A percentile compares a stretch with the other conserved stretches of the same genome.
These are phyloP conservation scores for slime mould (Dictyostelium discoideum) DNA, from an alignment of 78 protist species.

Conservation along the genomic window DNA sequence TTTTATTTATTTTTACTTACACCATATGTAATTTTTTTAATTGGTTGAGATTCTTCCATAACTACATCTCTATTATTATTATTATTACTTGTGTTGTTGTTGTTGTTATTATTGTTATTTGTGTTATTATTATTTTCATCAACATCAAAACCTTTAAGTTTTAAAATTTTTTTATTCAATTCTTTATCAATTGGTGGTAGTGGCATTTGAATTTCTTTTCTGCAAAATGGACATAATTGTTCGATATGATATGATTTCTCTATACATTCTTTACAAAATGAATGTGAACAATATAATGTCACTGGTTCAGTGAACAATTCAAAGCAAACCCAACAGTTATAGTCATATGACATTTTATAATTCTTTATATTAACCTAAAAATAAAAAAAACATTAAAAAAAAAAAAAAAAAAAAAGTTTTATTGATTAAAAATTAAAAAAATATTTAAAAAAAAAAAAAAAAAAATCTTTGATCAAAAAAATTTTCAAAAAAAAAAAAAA, in stretches of 20 bases:
- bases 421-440: not conserved
- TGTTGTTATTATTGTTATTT: slow-evolving; percentile 31
- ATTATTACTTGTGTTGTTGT: slow-evolving; percentile 24
- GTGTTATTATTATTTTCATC: slow-evolving; percentile 33
- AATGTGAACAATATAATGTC: slow-evolving; percentile 48
- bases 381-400: not conserved
- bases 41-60: not conserved
- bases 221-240: slow-evolving; percentile 49
- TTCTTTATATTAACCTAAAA: not conserved
- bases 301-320: slow-evolving; percentile 48
- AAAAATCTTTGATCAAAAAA: too few relatives aligned
- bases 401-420: not conserved
- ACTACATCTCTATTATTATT: not conserved
- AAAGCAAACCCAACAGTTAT: slow-evolving; percentile 63
- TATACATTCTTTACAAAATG: slow-evolving; percentile 68
- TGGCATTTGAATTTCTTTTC: slow-evolving; percentile 38
- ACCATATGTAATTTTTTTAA: not conserved
- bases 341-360: slow-evolving; percentile 42
- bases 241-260: slow-evolving; percentile 19
- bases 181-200: slow-evolving; percentile 49
- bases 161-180: slow-evolving; percentile 25
- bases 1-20: not conserved
- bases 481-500: too few relatives aligned
- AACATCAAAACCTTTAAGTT: slow-evolving; percentile 56
- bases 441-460: not conserved